Base-by-base conservation (phyloP, 768 basidiomycete genomes). In the Podaxis sp. region DNA sequence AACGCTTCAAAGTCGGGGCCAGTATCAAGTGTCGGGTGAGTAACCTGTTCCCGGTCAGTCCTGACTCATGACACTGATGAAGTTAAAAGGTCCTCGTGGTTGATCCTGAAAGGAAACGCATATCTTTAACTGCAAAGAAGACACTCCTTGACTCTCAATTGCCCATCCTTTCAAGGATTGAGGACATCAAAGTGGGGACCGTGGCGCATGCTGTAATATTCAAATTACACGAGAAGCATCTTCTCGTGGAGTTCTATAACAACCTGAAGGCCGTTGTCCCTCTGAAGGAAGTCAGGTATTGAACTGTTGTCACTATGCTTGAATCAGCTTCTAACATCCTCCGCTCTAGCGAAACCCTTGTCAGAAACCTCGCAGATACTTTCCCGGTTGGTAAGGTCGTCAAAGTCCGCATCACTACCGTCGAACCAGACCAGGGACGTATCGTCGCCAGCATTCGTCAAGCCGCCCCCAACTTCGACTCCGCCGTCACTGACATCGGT, bases 161-260 rank as follows among this genome's bases (percentile, higher is more conserved):
- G 2, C 91, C 91, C 2, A 78, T 93, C 52, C 69, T 96, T 40
- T 73, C 88, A 1, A 80, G 74, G 15, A 71, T 88, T 58, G 88
- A 88, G 38, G 89, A 93, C 60, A 87, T 85, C 38, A 79, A 84
- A 68, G 77, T 84, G 5, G 95, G 95, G 3, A 70, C 83, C 40
- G 77, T 96, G 25, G 83, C 90, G 0, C 86, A 95, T 70, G 96
- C 88, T 2, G 91, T 93, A 2, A 81, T 99, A 52, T 90, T 88
- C 79, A 92, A 88, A 71, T 79, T 92, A n/a, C 77, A 86, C 37
- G 90, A 93, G 15, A 95, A 89, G 70, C 81, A 87, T 64, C 76
- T 96, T 51, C 77, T 94, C 66, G 87, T 98, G 29, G 95, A 97
- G 70, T 92, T 97, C 67, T 99, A 90, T 72, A 96, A 94, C 65